Conservation (phyloP, 352 stramenopile genomes). For the Globisporangium heterothallicum region DNA sequence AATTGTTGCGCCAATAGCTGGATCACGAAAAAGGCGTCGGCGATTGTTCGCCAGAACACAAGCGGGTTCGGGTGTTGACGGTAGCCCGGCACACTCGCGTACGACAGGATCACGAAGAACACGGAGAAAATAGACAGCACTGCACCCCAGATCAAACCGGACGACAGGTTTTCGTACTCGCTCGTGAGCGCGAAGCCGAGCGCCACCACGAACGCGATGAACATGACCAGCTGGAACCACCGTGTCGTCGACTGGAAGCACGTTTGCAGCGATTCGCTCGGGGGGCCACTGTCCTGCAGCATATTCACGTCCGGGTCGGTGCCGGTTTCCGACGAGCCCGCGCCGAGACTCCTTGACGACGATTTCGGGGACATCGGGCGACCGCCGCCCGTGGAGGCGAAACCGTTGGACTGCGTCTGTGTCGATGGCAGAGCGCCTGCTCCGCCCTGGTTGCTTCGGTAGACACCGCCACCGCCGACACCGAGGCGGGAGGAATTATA, state of each 20-base stretch:
- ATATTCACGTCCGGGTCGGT: conserved; percentile 47
- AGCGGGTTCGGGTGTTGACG: conserved; percentile 84
- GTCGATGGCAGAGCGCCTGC: neutral
- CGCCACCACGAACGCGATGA: conserved; percentile 59
- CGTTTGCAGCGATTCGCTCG: conserved; percentile 31
- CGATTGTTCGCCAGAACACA: conserved; percentile 86
- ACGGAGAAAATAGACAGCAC: conserved; percentile 81
- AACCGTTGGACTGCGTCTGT: neutral
- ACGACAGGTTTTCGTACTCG: conserved; percentile 73
- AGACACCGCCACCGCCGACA: conserved; percentile 8
- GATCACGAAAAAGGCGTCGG: conserved; percentile 78
- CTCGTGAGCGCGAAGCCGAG: conserved; percentile 52
- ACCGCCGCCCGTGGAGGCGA: conserved; percentile 1
- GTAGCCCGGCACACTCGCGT: conserved; percentile 72
- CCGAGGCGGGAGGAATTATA: conserved; percentile 8
- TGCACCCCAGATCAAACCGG: conserved; percentile 80
- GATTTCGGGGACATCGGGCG: conserved; percentile 21
- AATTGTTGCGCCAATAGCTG: conserved; percentile 81
- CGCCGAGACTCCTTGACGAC: conserved; percentile 30
- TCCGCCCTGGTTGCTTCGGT: conserved; percentile 5
- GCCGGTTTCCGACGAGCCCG: conserved; percentile 26
- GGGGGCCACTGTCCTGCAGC: conserved; percentile 22
- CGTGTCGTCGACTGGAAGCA: conserved; percentile 74
- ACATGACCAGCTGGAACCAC: conserved; percentile 85
- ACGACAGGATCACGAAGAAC: conserved; percentile 83